Percentiles rank a stretch among this genome's conserved stretches.
These are phyloP conservation scores for Dalbergia oliveri DNA, from an alignment of 306 rosid genomes.

Conservation along the genomic window DNA sequence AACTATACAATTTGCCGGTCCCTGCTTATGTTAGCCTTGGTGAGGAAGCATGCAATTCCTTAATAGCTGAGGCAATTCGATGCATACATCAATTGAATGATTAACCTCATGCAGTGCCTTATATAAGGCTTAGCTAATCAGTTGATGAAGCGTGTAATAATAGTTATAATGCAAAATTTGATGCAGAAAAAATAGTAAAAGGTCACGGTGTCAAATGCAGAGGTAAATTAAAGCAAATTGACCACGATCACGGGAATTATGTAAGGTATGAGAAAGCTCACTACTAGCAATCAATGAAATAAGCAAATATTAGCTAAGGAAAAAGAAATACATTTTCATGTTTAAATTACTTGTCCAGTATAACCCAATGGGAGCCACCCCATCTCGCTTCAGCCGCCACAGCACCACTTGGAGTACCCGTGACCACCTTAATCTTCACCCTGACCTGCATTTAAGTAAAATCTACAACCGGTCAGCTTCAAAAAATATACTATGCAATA, in stretches of 20 bases:
- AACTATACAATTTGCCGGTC: not conserved
- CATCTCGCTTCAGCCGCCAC: conserved; percentile 93
- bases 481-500: conserved; percentile 13
- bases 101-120: conserved; percentile 5
- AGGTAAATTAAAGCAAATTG: not conserved
- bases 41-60: not conserved
- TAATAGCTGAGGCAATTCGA: conserved; percentile 5
- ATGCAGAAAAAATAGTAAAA: not conserved
- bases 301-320: conserved; percentile 61
- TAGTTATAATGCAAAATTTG: conserved; percentile 12
- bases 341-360: conserved; percentile 97
- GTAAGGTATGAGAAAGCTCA: conserved; percentile 17
- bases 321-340: conserved; percentile 77
- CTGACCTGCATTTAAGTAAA: conserved; percentile 69
- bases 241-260: not conserved
- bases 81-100: conserved; percentile 35
- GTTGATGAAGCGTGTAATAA: conserved; percentile 12
- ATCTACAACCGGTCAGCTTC: not conserved
- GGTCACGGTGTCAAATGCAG: not conserved
- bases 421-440: conserved; percentile 88
- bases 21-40: not conserved
- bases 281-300: conserved; percentile 38
- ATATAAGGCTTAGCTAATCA: conserved; percentile 23
- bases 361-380: conserved; percentile 91
- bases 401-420: conserved; percentile 74